Evolutionary conservation across 1,139 yeast genomes (phyloP).

Genomic region (Suhomyces chickasaworum): DNA sequence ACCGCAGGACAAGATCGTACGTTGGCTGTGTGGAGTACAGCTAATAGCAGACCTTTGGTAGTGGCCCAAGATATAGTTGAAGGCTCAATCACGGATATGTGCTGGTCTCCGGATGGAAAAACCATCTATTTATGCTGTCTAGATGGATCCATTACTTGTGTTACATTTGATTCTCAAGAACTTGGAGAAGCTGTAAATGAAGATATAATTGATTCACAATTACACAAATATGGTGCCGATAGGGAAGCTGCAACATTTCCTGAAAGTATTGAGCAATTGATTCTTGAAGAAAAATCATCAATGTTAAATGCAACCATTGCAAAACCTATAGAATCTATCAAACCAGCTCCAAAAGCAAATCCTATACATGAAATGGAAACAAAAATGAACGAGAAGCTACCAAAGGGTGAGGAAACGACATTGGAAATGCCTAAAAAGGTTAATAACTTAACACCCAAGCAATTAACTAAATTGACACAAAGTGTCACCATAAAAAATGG

Average conservation of each 20-base stretch:
- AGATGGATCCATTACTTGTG: constrained; percentile 81
- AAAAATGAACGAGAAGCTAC: constrained; percentile 11
- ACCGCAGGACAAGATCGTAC: constrained; percentile 81
- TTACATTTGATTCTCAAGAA: constrained; percentile 68
- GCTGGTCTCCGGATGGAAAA: constrained; percentile 80
- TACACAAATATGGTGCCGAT: constrained; percentile 86
- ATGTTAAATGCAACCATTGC: background rate
- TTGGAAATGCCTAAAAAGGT: constrained; percentile 12
- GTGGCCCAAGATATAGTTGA: constrained; percentile 63
- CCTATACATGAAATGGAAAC: constrained; percentile 2
- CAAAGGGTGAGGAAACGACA: constrained; percentile 10
- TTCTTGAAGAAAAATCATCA: constrained; percentile 63
- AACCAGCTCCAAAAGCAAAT: constrained; percentile 4
- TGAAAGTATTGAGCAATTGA: constrained; percentile 79
- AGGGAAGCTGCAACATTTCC: constrained; percentile 83
- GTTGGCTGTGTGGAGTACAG: constrained; percentile 70
- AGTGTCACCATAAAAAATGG: constrained; percentile 70
- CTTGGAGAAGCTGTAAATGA: constrained; percentile 75
- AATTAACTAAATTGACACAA: constrained; percentile 25
- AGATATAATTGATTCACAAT: constrained; percentile 61
- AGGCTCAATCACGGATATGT: constrained; percentile 69
- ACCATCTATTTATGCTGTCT: constrained; percentile 72
- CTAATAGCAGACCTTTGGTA: constrained; percentile 59
- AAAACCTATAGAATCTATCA: background rate
- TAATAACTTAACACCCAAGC: constrained; percentile 20